A percentile compares a stretch with the other conserved stretches of the same genome.
Evolutionary conservation across 2,329 filamentous ascomycete species (phyloP).

Genomic region (Fusarium neocosmosporiellum): DNA sequence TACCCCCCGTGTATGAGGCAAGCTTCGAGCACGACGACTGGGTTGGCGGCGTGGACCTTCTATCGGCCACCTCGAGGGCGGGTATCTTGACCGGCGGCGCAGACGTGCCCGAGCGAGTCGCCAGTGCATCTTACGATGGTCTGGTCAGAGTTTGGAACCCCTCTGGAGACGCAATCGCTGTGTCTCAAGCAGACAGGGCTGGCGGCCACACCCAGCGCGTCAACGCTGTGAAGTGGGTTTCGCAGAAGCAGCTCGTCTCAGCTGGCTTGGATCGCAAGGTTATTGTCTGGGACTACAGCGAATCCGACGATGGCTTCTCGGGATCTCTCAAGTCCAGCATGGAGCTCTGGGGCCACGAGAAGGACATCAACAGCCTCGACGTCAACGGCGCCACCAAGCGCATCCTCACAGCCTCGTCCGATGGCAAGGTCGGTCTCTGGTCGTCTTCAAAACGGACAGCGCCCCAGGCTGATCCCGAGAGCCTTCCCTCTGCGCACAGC

Average conservation of each 20-base stretch:
- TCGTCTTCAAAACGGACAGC: conserved; percentile 80
- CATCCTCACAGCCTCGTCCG: conserved; percentile 86
- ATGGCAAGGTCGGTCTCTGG: conserved; percentile 90
- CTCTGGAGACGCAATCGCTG: conserved; percentile 85
- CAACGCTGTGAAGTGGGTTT: conserved; percentile 87
- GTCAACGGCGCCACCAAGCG: conserved; percentile 79
- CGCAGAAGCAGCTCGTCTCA: conserved; percentile 81
- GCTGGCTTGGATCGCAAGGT: conserved; percentile 87
- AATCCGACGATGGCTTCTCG: conserved; percentile 69
- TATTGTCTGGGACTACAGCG: conserved; percentile 88
- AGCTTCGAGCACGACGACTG: conserved; percentile 98
- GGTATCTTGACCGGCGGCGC: conserved; percentile 57
- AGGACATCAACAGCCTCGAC: conserved; percentile 78
- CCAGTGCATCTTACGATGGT: conserved; percentile 96
- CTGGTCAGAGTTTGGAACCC: conserved; percentile 89
- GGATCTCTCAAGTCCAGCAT: conserved; percentile 76
- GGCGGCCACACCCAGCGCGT: conserved; percentile 82
- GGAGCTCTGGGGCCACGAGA: conserved; percentile 86
- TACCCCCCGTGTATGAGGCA: conserved; percentile 88
- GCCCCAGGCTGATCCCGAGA: conserved; percentile 75
- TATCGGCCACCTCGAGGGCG: conserved; percentile 74
- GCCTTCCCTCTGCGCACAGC: conserved; percentile 74
- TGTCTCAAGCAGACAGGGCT: conserved; percentile 72
- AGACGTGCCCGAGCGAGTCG: conserved; percentile 65
- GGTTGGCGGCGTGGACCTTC: conserved; percentile 87